Percentiles rank a stretch among this genome's conserved stretches.
phyloP scores from a whole-genome alignment of 306 rosid species.

The Prunus armeniaca region DNA sequence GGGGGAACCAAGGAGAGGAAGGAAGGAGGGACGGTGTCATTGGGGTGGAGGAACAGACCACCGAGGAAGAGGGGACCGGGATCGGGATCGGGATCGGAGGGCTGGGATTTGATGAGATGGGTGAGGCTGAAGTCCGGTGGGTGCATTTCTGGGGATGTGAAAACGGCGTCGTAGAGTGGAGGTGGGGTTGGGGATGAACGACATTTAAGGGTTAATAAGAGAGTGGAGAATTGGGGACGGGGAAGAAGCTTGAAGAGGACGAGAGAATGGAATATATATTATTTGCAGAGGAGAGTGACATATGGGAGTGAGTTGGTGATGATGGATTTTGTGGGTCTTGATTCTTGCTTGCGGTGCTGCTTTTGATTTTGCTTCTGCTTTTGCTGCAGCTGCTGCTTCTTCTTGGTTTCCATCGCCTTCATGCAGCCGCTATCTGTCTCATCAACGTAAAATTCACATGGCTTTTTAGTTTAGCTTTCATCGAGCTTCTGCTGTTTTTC shows the following conservation, averaged over 20 bases:
- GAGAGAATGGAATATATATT: conserved; percentile 32
- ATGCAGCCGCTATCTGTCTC: too few relatives aligned
- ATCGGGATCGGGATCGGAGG: conserved; percentile 45
- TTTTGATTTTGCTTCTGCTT: too few relatives aligned
- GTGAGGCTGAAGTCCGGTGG: conserved; percentile 17
- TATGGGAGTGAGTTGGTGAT: too few relatives aligned
- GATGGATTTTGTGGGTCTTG: too few relatives aligned
- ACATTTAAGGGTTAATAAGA: conserved; percentile 7
- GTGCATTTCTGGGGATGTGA: conserved; percentile 29
- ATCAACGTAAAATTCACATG: too few relatives aligned
- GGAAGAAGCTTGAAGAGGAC: conserved; percentile 25
- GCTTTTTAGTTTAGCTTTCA: too few relatives aligned
- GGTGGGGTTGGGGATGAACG: background rate
- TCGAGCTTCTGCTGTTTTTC: too few relatives aligned
- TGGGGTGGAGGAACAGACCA: conserved; percentile 64
- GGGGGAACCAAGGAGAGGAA: conserved; percentile 38
- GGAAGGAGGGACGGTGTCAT: conserved; percentile 47
- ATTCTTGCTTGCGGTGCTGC: too few relatives aligned
- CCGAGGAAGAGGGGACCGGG: conserved; percentile 49
- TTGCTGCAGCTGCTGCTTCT: too few relatives aligned
- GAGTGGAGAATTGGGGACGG: background rate
- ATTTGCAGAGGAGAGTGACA: background rate
- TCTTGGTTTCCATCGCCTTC: too few relatives aligned
- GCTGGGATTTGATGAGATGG: conserved; percentile 34
- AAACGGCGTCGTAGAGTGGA: background rate